Evolutionary conservation across 345 rosid species (phyloP).

Genomic region (Leavenworthia alabamica): DNA sequence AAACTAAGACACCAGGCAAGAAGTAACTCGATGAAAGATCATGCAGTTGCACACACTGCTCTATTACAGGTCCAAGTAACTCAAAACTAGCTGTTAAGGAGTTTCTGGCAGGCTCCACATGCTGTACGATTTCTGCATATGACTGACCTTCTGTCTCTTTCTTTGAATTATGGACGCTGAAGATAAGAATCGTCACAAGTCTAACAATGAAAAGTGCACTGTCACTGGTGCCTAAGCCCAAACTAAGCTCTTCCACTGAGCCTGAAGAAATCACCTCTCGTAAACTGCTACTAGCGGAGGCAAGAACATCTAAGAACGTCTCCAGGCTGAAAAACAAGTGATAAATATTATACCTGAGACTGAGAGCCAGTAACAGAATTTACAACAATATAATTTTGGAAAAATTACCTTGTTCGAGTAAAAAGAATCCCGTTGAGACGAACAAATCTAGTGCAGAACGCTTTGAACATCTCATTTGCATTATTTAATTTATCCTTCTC

Average conservation of each 20-base stretch:
- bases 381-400: background rate
- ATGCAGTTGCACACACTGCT: slow-evolving; percentile 52
- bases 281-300: slow-evolving; percentile 52
- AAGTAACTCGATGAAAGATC: slow-evolving; percentile 75
- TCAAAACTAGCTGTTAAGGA: slow-evolving; percentile 74
- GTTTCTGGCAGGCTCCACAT: slow-evolving; percentile 76
- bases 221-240: slow-evolving; percentile 63
- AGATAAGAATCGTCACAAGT: slow-evolving; percentile 64
- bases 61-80: slow-evolving; percentile 56
- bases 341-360: slow-evolving; percentile 2
- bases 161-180: slow-evolving; percentile 63
- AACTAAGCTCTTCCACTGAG: slow-evolving; percentile 48
- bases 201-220: slow-evolving; percentile 66
- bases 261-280: slow-evolving; percentile 64
- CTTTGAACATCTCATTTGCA: slow-evolving; percentile 44
- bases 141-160: slow-evolving; percentile 75
- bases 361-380: slow-evolving; percentile 2
- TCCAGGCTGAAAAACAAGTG: slow-evolving; percentile 55
- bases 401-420: slow-evolving; percentile 73
- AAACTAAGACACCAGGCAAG: slow-evolving; percentile 73
- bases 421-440: slow-evolving; percentile 90
- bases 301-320: slow-evolving; percentile 74
- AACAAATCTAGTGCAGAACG: slow-evolving; percentile 73
- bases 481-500: slow-evolving; percentile 42
- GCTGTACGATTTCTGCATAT: slow-evolving; percentile 90